phyloP scores from a whole-genome alignment of 139 green algal genomes.

The Coelastrella sp. region DNA sequence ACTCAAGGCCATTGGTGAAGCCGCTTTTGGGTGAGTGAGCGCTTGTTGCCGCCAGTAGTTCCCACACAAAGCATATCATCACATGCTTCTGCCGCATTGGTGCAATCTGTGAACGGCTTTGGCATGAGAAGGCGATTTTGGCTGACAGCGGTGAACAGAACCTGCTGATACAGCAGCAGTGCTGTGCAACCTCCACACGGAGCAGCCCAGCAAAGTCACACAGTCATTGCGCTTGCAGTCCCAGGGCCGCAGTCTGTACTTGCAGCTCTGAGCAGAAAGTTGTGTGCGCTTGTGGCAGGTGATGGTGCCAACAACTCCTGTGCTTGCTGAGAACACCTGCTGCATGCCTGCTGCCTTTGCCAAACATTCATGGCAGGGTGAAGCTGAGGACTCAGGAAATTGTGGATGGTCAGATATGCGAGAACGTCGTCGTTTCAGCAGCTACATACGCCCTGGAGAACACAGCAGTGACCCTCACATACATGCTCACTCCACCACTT shows the following conservation, averaged over 20 bases:
- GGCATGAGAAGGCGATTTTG: not conserved
- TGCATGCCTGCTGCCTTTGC: not conserved
- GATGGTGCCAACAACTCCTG: not conserved
- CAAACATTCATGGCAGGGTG: slow-evolving; percentile 16
- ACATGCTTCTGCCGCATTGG: not conserved
- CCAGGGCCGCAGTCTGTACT: too few species aligned
- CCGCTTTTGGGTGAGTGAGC: slow-evolving; percentile 35
- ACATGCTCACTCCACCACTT: slow-evolving; percentile 31
- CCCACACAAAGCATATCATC: not conserved
- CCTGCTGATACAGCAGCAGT: not conserved
- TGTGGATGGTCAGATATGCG: slow-evolving; percentile 17
- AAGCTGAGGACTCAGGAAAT: slow-evolving; percentile 33
- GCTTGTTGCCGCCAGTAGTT: not conserved
- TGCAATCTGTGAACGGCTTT: too few species aligned
- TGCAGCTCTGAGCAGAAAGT: too few species aligned
- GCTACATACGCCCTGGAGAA: slow-evolving; percentile 39
- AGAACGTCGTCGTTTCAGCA: slow-evolving; percentile 24
- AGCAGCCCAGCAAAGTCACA: too few species aligned
- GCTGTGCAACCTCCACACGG: not conserved
- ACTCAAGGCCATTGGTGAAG: slow-evolving; percentile 45
- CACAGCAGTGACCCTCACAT: slow-evolving; percentile 39
- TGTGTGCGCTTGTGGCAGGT: too few species aligned
- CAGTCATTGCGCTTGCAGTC: too few species aligned
- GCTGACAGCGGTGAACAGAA: not conserved
- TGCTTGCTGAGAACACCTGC: not conserved